phyloP scores from a whole-genome alignment of 129 eudicot species.

The Kitagawia praeruptora region DNA sequence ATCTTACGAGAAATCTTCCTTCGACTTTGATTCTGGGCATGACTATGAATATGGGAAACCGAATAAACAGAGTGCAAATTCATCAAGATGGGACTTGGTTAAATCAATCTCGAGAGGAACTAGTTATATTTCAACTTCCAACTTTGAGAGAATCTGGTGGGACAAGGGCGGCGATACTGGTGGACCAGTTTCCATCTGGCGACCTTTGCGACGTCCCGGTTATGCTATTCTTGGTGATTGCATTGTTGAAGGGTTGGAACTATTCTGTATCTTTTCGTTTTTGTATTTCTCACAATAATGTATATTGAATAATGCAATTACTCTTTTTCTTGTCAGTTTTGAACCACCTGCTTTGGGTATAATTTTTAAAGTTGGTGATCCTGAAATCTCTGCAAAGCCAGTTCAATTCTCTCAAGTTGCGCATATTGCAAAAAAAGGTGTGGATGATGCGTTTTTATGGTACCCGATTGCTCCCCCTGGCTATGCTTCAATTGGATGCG shows the following conservation, averaged over 20 bases:
- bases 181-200: conserved; percentile 84
- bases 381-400: conserved; percentile 77
- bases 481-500: conserved; percentile 90
- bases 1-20: conserved; percentile 34
- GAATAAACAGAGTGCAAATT: conserved; percentile 34
- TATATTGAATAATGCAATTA: not conserved
- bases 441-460: conserved; percentile 90
- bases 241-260: conserved; percentile 77
- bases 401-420: conserved; percentile 88
- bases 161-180: conserved; percentile 88
- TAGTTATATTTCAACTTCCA: conserved; percentile 66
- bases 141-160: conserved; percentile 98
- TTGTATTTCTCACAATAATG: not conserved
- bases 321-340: conserved; percentile 42
- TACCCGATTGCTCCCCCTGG: conserved; percentile 99
- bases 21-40: conserved; percentile 23
- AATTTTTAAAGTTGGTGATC: conserved; percentile 64
- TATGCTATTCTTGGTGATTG: conserved; percentile 84
- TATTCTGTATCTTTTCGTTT: not conserved
- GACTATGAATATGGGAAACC: conserved; percentile 31
- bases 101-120: conserved; percentile 60
- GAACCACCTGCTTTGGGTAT: conserved; percentile 97
- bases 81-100: conserved; percentile 76
- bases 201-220: conserved; percentile 76
- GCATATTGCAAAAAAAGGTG: conserved; percentile 60